A percentile compares a stretch with the other conserved stretches of the same genome.
These are phyloP conservation scores for Microdochium paspali DNA, from an alignment of 2,329 filamentous ascomycete species.

Conservation along the genomic window DNA sequence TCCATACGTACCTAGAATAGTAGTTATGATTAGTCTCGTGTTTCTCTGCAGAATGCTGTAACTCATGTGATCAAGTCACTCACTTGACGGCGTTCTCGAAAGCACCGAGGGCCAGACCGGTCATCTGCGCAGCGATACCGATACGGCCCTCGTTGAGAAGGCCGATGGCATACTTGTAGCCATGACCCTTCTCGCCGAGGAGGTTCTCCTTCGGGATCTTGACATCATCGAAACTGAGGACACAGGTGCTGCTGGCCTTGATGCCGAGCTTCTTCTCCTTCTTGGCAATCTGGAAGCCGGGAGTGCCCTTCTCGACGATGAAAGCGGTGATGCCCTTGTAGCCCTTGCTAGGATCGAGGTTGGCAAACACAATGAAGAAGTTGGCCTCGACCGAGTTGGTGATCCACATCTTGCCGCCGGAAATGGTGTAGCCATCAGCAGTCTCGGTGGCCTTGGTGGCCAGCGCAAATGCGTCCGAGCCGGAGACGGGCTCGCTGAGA, in stretches of 20 bases:
- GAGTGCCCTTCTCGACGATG: conserved; percentile 79
- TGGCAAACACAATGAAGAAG: conserved; percentile 97
- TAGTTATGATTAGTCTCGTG: not conserved
- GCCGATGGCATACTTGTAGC: conserved; percentile 96
- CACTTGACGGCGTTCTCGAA: conserved; percentile 86
- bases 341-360: conserved; percentile 81
- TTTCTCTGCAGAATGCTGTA: not conserved
- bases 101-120: conserved; percentile 83
- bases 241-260: conserved; percentile 89
- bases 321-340: conserved; percentile 98
- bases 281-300: conserved; percentile 92
- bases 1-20: conserved; percentile 72
- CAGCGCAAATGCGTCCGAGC: conserved; percentile 92
- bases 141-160: conserved; percentile 95
- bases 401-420: conserved; percentile 99
- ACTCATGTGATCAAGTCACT: conserved; percentile 12
- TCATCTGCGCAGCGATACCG: conserved; percentile 98
- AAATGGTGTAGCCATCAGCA: conserved; percentile 73
- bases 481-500: conserved; percentile 83
- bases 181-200: conserved; percentile 78
- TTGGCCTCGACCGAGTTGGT: conserved; percentile 91
- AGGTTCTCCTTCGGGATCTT: conserved; percentile 81
- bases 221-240: conserved; percentile 95
- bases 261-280: conserved; percentile 99
- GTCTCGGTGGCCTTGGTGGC: conserved; percentile 85